Conservation (phyloP, 331 rosid species). For the Acacia concinna region DNA sequence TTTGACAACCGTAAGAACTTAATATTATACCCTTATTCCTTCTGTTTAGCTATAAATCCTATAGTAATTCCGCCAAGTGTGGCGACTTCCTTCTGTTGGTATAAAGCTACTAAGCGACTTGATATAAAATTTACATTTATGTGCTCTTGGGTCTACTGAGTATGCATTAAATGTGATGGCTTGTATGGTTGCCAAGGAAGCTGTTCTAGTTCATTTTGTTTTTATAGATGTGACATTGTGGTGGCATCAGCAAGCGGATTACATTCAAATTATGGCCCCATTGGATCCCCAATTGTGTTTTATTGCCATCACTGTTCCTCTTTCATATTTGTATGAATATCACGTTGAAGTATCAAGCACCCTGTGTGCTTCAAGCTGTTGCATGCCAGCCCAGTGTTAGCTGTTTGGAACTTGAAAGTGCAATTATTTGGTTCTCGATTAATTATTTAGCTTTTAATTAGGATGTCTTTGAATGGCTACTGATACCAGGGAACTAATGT, state of each 20-base stretch:
- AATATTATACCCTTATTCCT: conserved; percentile 6
- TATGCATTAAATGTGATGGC: conserved; percentile 5
- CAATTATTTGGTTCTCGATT: not conserved
- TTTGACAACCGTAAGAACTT: conserved; percentile 62
- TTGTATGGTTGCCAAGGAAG: conserved; percentile 7
- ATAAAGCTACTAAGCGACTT: not conserved
- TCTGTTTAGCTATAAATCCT: not conserved
- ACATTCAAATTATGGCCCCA: not conserved
- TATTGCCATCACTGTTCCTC: not conserved
- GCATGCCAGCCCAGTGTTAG: not conserved
- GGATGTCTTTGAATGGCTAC: not conserved
- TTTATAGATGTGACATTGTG: not conserved
- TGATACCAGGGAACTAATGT: conserved; percentile 12
- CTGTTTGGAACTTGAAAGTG: not conserved
- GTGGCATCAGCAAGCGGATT: not conserved
- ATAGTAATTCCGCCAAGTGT: not conserved
- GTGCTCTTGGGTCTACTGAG: conserved; percentile 5
- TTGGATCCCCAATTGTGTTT: not conserved
- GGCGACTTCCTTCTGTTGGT: conserved; percentile 6
- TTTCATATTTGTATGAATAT: conserved; percentile 2
- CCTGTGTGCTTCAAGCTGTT: not conserved
- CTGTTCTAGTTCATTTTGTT: not conserved
- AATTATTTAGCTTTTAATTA: not conserved
- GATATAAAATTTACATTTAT: not conserved
- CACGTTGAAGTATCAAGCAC: not conserved